Evolutionary conservation across 768 basidiomycete species (phyloP).

Genomic region (Tremella mesenterica): DNA sequence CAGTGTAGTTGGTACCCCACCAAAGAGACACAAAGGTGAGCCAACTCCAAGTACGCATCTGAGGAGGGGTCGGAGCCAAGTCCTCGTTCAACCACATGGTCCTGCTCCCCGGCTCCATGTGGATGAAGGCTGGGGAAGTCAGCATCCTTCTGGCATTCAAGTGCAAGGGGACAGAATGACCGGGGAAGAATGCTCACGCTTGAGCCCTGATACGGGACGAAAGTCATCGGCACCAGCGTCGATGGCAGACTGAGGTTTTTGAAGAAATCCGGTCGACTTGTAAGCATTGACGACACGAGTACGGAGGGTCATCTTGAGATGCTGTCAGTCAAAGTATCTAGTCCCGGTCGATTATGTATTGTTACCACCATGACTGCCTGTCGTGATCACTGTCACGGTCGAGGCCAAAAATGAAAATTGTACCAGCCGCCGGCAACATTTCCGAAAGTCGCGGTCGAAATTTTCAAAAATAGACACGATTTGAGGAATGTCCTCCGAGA

Average conservation of each 20-base stretch:
- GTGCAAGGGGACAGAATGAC: too few species aligned
- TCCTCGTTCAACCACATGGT: slow-evolving; percentile 1
- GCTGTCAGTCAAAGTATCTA: too few species aligned
- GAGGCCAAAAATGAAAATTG: too few species aligned
- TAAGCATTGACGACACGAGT: background rate
- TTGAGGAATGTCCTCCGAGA: too few species aligned
- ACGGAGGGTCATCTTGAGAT: too few species aligned
- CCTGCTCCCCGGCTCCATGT: slow-evolving; percentile 3
- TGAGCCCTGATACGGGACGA: slow-evolving; percentile 1
- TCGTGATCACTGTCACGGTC: too few species aligned
- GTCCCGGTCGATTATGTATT: too few species aligned
- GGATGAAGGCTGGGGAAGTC: background rate
- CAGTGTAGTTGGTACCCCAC: slow-evolving; percentile 2
- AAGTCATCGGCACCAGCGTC: slow-evolving; percentile 5
- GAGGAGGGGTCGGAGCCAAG: background rate
- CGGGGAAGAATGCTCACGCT: slow-evolving; percentile 8
- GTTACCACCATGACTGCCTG: too few species aligned
- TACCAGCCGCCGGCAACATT: too few species aligned
- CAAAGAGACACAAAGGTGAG: background rate
- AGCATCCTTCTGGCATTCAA: background rate
- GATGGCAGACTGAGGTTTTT: slow-evolving; percentile 1
- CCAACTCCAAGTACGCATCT: slow-evolving; percentile 3
- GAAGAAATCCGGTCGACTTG: background rate
- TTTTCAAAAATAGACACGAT: too few species aligned
- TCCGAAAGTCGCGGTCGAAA: too few species aligned